These are phyloP conservation scores for Malbranchea zuffiana DNA, from an alignment of 2,329 filamentous ascomycete genomes.

Conservation along the genomic window DNA sequence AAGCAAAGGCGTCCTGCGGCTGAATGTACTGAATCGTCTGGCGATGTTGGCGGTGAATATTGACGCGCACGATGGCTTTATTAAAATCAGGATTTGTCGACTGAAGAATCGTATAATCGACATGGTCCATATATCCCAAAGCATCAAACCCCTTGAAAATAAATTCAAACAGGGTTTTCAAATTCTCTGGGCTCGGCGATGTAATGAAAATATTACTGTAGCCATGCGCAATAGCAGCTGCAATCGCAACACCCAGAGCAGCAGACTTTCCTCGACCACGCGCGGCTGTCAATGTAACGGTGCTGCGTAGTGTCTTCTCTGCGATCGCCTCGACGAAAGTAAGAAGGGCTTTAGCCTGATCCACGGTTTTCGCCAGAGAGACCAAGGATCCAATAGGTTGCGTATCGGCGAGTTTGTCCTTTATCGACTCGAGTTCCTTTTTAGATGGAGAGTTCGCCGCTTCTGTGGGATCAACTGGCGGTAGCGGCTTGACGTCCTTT, in stretches of 20 bases:
- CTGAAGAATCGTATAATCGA: slow-evolving; percentile 96
- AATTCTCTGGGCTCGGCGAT: slow-evolving; percentile 90
- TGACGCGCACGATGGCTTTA: slow-evolving; percentile 95
- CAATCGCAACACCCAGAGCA: slow-evolving; percentile 85
- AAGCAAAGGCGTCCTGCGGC: slow-evolving; percentile 85
- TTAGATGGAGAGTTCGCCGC: slow-evolving; percentile 59
- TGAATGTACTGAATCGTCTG: slow-evolving; percentile 99
- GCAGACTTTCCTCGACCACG: slow-evolving; percentile 96
- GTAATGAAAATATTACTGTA: slow-evolving; percentile 99
- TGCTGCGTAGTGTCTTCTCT: slow-evolving; percentile 89
- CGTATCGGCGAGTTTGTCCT: slow-evolving; percentile 74
- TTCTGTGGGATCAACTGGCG: slow-evolving; percentile 62
- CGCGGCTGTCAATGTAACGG: slow-evolving; percentile 83
- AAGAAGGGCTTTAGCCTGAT: slow-evolving; percentile 92
- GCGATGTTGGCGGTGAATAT: slow-evolving; percentile 85
- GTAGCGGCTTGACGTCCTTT: slow-evolving; percentile 74
- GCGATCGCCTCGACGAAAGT: slow-evolving; percentile 94
- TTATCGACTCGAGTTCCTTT: slow-evolving; percentile 71
- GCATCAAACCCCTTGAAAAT: slow-evolving; percentile 97
- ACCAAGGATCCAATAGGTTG: slow-evolving; percentile 78
- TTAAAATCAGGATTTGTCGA: slow-evolving; percentile 98
- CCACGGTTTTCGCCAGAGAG: slow-evolving; percentile 75
- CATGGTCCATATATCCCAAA: slow-evolving; percentile 83
- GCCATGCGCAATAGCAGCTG: slow-evolving; percentile 85
- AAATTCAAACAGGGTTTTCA: slow-evolving; percentile 98